Base-by-base conservation (phyloP, 495 filamentous ascomycete species). In the Xylona heveae region DNA sequence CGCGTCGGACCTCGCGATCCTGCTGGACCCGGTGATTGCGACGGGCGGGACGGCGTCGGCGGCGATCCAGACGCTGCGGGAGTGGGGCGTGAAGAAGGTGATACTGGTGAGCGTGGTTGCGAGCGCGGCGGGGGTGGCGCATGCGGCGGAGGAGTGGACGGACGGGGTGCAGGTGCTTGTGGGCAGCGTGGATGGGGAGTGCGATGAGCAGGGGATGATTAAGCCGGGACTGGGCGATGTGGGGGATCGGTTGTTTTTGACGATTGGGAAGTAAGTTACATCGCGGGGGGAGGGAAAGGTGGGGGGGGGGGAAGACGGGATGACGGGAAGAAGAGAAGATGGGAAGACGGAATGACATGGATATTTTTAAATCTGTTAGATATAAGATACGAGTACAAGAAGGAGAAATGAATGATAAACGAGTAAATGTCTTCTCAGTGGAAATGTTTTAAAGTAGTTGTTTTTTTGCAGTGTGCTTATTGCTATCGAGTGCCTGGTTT, bases 11-110 rank as follows among this genome's bases (percentile, higher is more conserved):
- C 58, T 91, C 6, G 81, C 82, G 15, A 69, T 95, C 42, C 60
- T 95, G 12, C 61, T 93, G 1, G 85, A 95, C 51, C 85, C 85
- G 2, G 68, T 95, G 37, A 88, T 95, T 47, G 85, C 85, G 2
- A 95, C 85, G 0, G 85, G 85, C 5, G 82, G 78, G 0, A 95
- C 85, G 0, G 74, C 78, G 27, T 76, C 69, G 14, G 84, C 85
- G 0, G 85, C 85, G 4, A 91, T 95, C 42, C 74, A 85, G 45
- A 76, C 83, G 2, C 57, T 95, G 36, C 63, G 62, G 34, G 82
- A 95, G 44, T 95, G 85, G 85, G 85, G 85, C 7, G 77, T 80
- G 9, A 59, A 72, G 54, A 69, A 65, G 42, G 71, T 95, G 13
- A 54, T 93, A 10, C 64, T 91, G 32, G 50, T 91, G n/a, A 64